Conservation (phyloP, 176 grass and related monocot genomes). For the Urochloa ruziziensis region DNA sequence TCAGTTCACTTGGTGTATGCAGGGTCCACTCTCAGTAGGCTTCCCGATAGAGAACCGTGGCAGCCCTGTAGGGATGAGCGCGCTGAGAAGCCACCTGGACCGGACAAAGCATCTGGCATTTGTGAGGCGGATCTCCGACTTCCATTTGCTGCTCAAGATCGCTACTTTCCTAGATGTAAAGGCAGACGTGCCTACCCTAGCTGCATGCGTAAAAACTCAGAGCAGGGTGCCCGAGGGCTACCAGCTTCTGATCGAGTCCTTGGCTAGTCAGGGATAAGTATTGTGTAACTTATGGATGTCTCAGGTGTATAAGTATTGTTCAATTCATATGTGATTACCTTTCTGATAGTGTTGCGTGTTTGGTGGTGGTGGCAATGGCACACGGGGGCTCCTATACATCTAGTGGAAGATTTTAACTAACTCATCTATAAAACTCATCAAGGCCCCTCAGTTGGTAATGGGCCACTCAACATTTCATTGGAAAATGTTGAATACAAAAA, state of each 20-base stretch:
- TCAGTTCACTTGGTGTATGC: not conserved
- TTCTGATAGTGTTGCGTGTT: too few species aligned
- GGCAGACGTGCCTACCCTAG: constrained; percentile 63
- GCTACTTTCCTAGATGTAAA: constrained; percentile 63
- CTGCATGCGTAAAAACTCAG: constrained; percentile 60
- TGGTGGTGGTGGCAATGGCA: too few species aligned
- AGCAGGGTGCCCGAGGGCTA: constrained; percentile 73
- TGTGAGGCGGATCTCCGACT: constrained; percentile 85
- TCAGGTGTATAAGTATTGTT: constrained; percentile 22
- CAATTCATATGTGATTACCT: constrained; percentile 23
- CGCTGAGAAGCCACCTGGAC: constrained; percentile 66
- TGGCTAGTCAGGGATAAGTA: constrained; percentile 54
- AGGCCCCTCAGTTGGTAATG: too few species aligned
- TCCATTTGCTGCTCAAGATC: constrained; percentile 78
- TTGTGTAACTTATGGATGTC: constrained; percentile 29
- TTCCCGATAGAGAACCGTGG: constrained; percentile 86
- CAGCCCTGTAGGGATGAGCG: constrained; percentile 23
- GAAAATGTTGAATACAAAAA: too few species aligned
- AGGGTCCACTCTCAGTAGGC: constrained; percentile 65
- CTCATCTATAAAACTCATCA: too few species aligned
- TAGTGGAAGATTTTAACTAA: too few species aligned
- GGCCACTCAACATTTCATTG: too few species aligned
- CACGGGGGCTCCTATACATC: too few species aligned
- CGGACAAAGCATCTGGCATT: constrained; percentile 62
- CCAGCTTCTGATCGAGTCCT: constrained; percentile 77